phyloP scores from a whole-genome alignment of 2,329 filamentous ascomycete genomes.

The Colletotrichum tabaci region DNA sequence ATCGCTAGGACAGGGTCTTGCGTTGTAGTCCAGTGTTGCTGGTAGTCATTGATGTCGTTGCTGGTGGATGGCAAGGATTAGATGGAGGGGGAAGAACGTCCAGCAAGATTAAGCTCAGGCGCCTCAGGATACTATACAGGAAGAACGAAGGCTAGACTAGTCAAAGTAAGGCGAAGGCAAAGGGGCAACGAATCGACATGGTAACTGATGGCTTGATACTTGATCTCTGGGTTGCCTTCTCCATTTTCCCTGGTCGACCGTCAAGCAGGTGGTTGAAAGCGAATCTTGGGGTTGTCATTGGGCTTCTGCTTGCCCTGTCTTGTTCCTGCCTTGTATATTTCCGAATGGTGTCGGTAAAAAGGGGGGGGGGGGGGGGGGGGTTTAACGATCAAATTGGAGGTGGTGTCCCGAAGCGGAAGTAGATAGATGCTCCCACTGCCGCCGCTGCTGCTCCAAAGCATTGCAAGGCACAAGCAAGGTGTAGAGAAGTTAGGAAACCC shows the following conservation, averaged over 20 bases:
- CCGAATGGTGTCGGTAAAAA: background rate
- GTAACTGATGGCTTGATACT: constrained; percentile 22
- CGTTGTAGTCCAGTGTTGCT: background rate
- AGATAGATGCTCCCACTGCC: constrained; percentile 11
- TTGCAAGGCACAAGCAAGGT: constrained; percentile 21
- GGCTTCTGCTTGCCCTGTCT: background rate
- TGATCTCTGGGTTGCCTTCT: constrained; percentile 3
- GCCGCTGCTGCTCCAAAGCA: constrained; percentile 11
- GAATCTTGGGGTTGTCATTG: background rate
- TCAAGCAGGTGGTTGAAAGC: background rate
- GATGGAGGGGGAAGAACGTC: background rate
- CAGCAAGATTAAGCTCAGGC: constrained; percentile 21
- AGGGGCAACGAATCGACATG: constrained; percentile 14
- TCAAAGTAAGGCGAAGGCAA: constrained; percentile 3
- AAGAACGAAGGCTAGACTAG: background rate
- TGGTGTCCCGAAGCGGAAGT: background rate
- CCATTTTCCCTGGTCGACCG: background rate
- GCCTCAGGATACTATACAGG: background rate
- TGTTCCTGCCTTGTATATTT: background rate
- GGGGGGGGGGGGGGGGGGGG: background rate
- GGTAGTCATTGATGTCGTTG: background rate
- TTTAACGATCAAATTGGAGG: background rate
- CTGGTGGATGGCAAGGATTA: background rate
- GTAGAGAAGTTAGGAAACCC: constrained; percentile 1
- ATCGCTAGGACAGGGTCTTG: background rate